Conservation (phyloP, 768 basidiomycete species). For the Cyclocybe cylindracea region DNA sequence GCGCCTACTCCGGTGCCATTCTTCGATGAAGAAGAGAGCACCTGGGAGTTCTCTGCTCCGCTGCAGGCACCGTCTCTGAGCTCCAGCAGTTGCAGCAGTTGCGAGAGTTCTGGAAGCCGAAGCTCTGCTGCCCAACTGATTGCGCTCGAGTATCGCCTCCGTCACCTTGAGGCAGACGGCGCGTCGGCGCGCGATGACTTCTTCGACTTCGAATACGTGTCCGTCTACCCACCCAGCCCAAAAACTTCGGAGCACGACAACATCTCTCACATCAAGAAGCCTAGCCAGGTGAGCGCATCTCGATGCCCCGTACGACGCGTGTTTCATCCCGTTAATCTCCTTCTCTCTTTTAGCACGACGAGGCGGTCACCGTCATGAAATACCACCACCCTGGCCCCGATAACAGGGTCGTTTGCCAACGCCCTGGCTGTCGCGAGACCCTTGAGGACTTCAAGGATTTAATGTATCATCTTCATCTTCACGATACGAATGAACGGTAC, state of each 20-base stretch:
- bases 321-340: not conserved
- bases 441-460: slow-evolving; percentile 44
- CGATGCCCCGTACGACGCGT: slow-evolving; percentile 4
- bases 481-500: slow-evolving; percentile 49
- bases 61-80: slow-evolving; percentile 20
- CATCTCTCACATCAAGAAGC: no score
- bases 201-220: slow-evolving; percentile 16
- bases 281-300: no score
- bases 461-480: slow-evolving; percentile 56
- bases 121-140: slow-evolving; percentile 43
- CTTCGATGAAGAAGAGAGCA: slow-evolving; percentile 28
- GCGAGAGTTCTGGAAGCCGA: slow-evolving; percentile 11
- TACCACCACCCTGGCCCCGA: slow-evolving; percentile 8
- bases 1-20: no score
- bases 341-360: slow-evolving; percentile 38
- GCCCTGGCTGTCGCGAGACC: slow-evolving; percentile 45
- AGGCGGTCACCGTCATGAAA: slow-evolving; percentile 20
- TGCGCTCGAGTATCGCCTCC: slow-evolving; percentile 36
- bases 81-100: slow-evolving; percentile 23
- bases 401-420: slow-evolving; percentile 41
- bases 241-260: no score
- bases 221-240: not conserved
- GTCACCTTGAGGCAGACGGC: slow-evolving; percentile 4
- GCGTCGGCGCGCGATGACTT: slow-evolving; percentile 10
- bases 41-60: slow-evolving; percentile 37